Evolutionary conservation across 306 rosid genomes (phyloP).

Genomic region (Senna siamea): DNA sequence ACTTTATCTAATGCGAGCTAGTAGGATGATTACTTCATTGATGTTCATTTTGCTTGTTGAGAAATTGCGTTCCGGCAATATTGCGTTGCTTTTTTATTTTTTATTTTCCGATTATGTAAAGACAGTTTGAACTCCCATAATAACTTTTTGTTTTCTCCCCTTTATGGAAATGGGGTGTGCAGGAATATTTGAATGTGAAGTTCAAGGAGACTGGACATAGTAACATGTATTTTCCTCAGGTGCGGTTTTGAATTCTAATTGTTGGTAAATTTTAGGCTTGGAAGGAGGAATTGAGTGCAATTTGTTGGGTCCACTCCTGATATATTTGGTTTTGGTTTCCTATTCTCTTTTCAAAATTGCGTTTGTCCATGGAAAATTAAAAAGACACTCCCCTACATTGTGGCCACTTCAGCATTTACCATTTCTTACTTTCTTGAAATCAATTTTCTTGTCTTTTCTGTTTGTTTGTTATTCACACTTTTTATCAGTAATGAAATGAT

Average conservation of each 20-base stretch:
- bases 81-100: background rate
- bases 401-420: background rate
- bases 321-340: background rate
- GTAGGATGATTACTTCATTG: background rate
- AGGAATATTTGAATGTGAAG: slow-evolving; percentile 89
- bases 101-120: background rate
- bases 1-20: background rate
- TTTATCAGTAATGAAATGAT: background rate
- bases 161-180: slow-evolving; percentile 22
- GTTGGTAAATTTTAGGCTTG: background rate
- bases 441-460: background rate
- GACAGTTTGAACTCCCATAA: background rate
- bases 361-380: background rate
- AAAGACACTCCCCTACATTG: background rate
- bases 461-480: background rate
- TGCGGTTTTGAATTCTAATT: slow-evolving; percentile 29
- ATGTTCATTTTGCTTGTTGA: background rate
- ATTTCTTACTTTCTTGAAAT: background rate
- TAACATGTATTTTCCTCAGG: slow-evolving; percentile 99
- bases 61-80: background rate
- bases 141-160: background rate
- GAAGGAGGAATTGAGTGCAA: background rate
- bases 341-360: background rate
- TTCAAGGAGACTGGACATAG: slow-evolving; percentile 97
- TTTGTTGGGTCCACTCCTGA: background rate